phyloP scores from a whole-genome alignment of 2,329 filamentous ascomycete species.

The Raffaelea ambrosiae region DNA sequence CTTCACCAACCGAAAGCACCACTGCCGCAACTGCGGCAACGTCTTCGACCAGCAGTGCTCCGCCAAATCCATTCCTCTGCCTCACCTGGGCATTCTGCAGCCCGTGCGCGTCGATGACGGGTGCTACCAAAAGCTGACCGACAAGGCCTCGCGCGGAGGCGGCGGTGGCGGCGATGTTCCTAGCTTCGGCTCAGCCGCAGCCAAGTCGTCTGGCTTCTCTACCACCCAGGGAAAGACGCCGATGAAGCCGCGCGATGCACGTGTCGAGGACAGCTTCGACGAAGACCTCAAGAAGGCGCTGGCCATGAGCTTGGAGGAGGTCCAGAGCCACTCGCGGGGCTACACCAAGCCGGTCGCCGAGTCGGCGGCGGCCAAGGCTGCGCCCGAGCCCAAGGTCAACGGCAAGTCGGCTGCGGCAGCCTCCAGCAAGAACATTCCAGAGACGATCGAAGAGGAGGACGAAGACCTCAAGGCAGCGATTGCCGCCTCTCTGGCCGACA shows the following conservation, averaged over 20 bases:
- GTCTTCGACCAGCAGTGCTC: slow-evolving; percentile 96
- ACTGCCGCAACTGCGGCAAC: slow-evolving; percentile 95
- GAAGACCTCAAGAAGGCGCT: slow-evolving; percentile 89
- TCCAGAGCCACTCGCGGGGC: slow-evolving; percentile 63
- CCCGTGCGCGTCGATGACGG: slow-evolving; percentile 93
- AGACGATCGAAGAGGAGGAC: slow-evolving; percentile 66
- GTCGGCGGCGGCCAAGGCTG: not conserved
- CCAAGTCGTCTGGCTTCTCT: slow-evolving; percentile 22
- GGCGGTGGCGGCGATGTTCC: slow-evolving; percentile 23
- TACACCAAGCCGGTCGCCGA: slow-evolving; percentile 55
- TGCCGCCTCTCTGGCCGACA: slow-evolving; percentile 86
- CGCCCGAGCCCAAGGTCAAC: slow-evolving; percentile 21
- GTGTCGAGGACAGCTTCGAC: slow-evolving; percentile 85
- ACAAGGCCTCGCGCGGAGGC: slow-evolving; percentile 50
- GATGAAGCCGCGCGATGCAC: slow-evolving; percentile 86
- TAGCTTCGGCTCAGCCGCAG: slow-evolving; percentile 22
- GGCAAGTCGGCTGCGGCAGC: slow-evolving; percentile 20
- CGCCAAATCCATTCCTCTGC: slow-evolving; percentile 76
- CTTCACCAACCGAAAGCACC: slow-evolving; percentile 97
- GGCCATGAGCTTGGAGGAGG: slow-evolving; percentile 95
- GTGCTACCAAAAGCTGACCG: slow-evolving; percentile 81
- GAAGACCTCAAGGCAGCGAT: slow-evolving; percentile 91
- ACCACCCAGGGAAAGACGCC: slow-evolving; percentile 57
- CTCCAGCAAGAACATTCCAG: not conserved
- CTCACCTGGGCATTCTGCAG: slow-evolving; percentile 85